These are phyloP conservation scores for Pseudopithomyces chartarum DNA, from an alignment of 2,329 filamentous ascomycete genomes.

Conservation along the genomic window DNA sequence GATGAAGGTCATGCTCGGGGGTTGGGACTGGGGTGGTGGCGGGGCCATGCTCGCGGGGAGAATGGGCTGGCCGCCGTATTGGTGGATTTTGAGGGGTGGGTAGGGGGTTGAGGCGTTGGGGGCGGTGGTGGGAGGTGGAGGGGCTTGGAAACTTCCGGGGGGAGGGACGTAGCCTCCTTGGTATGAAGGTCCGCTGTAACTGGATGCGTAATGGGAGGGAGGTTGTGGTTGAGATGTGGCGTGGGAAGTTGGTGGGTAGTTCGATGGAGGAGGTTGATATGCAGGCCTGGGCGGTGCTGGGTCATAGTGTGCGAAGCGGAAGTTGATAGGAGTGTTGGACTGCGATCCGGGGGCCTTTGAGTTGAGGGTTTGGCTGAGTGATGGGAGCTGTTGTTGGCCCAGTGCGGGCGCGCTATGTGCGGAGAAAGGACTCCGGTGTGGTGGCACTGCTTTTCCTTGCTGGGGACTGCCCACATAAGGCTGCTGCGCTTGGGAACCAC, in stretches of 20 bases:
- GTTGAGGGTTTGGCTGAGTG: slow-evolving; percentile 25
- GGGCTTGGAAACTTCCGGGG: slow-evolving; percentile 40
- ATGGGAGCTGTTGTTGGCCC: slow-evolving; percentile 12
- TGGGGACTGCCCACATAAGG: slow-evolving; percentile 31
- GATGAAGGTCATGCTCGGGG: slow-evolving; percentile 18
- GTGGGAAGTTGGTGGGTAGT: slow-evolving; percentile 25
- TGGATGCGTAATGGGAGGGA: slow-evolving; percentile 51
- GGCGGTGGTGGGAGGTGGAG: slow-evolving; percentile 22
- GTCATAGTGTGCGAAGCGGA: slow-evolving; percentile 43
- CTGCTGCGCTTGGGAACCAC: slow-evolving; percentile 32
- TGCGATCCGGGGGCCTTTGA: slow-evolving; percentile 37
- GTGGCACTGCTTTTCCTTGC: slow-evolving; percentile 23
- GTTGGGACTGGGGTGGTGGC: slow-evolving; percentile 24
- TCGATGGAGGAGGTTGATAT: slow-evolving; percentile 26
- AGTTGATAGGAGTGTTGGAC: slow-evolving; percentile 33
- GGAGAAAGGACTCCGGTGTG: slow-evolving; percentile 41
- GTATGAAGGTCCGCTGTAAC: slow-evolving; percentile 28
- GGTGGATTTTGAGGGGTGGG: slow-evolving; percentile 42
- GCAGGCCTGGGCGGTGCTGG: slow-evolving; percentile 31
- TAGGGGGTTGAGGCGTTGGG: slow-evolving; percentile 23
- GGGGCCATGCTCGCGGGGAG: slow-evolving; percentile 45
- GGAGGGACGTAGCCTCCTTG: slow-evolving; percentile 39
- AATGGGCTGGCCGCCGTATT: slow-evolving; percentile 48
- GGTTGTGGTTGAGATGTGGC: slow-evolving; percentile 17
- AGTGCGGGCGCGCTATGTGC: slow-evolving; percentile 16